Evolutionary conservation across 2,329 filamentous ascomycete species (phyloP).

Genomic region (Ploettnerulaceae sp.): DNA sequence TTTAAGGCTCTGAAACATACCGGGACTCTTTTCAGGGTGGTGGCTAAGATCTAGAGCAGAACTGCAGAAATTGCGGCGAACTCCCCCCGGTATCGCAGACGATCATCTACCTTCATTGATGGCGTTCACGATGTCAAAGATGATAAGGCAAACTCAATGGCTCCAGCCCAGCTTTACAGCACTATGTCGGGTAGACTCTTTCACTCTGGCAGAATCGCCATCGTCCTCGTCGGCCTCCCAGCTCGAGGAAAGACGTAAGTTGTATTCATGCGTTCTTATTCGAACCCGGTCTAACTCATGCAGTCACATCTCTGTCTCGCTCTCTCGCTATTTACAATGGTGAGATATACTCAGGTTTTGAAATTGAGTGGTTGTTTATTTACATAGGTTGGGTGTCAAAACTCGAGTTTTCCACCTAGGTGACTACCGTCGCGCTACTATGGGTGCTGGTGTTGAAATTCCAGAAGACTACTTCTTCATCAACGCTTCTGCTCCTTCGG

Average conservation of each 20-base stretch:
- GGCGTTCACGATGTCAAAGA: slow-evolving; percentile 91
- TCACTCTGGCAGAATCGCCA: slow-evolving; percentile 94
- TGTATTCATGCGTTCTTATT: background rate
- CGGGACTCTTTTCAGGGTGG: background rate
- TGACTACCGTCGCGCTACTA: slow-evolving; percentile 88
- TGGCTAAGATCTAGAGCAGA: slow-evolving; percentile 14
- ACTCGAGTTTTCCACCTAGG: slow-evolving; percentile 96
- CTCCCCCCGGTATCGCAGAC: slow-evolving; percentile 81
- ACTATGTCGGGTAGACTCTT: slow-evolving; percentile 97
- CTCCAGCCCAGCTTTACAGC: slow-evolving; percentile 94
- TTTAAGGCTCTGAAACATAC: background rate
- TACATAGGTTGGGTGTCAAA: slow-evolving; percentile 81
- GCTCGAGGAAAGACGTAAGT: slow-evolving; percentile 90
- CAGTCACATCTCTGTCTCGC: slow-evolving; percentile 89
- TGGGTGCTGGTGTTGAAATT: slow-evolving; percentile 76
- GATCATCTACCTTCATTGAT: slow-evolving; percentile 95
- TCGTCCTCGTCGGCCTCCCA: slow-evolving; percentile 92
- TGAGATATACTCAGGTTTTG: slow-evolving; percentile 37
- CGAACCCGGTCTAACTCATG: slow-evolving; percentile 8
- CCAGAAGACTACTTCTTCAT: slow-evolving; percentile 98
- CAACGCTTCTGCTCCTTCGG: slow-evolving; percentile 84
- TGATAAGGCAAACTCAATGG: slow-evolving; percentile 65
- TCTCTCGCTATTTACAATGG: slow-evolving; percentile 92
- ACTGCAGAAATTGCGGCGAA: slow-evolving; percentile 90
- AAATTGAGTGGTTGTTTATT: background rate